Conservation (phyloP, 2,329 filamentous ascomycete species). For the Botrytis elliptica region DNA sequence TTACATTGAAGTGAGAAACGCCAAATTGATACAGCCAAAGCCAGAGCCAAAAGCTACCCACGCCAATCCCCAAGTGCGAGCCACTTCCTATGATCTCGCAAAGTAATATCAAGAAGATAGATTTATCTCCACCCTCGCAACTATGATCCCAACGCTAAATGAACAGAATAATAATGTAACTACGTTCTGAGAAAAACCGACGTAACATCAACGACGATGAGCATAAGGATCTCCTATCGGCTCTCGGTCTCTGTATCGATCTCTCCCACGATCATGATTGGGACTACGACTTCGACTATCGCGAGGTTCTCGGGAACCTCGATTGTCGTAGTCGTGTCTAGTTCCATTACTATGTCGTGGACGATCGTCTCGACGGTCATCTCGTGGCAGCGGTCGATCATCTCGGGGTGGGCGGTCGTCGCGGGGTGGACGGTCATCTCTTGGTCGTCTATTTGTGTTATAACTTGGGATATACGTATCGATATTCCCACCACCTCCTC, state of each 20-base stretch:
- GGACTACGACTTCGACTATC: conserved; percentile 45
- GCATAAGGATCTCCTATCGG: conserved; percentile 28
- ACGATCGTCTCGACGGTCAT: conserved; percentile 37
- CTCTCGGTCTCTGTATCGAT: conserved; percentile 45
- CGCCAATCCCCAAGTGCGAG: not conserved
- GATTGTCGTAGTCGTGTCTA: conserved; percentile 44
- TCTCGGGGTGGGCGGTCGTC: conserved; percentile 44
- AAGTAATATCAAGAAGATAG: not conserved
- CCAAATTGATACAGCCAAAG: conserved; percentile 11
- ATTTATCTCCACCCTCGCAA: not conserved
- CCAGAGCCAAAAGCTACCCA: conserved; percentile 6
- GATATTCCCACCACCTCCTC: conserved; percentile 35
- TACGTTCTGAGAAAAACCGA: not conserved
- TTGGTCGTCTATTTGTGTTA: conserved; percentile 40
- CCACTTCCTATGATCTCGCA: conserved; percentile 3
- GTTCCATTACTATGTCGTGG: conserved; percentile 41
- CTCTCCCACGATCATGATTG: conserved; percentile 41
- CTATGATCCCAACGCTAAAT: conserved; percentile 11
- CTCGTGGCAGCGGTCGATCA: conserved; percentile 40
- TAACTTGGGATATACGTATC: conserved; percentile 54
- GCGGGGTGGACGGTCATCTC: conserved; percentile 35
- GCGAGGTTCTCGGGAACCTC: conserved; percentile 39
- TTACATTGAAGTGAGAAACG: conserved; percentile 4
- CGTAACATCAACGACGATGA: conserved; percentile 13
- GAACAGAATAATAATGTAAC: conserved; percentile 8